Conservation (phyloP, 495 filamentous ascomycete genomes). For the Podospora comata region DNA sequence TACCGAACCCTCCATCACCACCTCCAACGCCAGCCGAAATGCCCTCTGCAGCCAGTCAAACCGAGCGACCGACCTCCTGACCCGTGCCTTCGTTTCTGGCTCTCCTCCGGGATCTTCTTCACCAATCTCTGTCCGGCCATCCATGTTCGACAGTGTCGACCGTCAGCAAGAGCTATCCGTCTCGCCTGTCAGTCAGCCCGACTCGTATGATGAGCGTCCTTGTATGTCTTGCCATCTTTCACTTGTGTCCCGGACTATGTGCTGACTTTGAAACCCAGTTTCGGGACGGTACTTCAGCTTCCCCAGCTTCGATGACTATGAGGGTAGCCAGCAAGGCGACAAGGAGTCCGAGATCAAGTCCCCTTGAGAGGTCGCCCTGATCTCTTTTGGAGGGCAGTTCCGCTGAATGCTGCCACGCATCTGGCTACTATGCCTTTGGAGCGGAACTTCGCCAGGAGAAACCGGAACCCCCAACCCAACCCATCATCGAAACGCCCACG, state of each 20-base stretch:
- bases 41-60: slow-evolving; percentile 45
- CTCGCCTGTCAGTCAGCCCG: slow-evolving; percentile 32
- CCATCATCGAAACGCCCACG: slow-evolving; percentile 15
- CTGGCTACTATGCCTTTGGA: neutral
- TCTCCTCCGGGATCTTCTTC: slow-evolving; percentile 36
- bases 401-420: slow-evolving; percentile 8
- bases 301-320: slow-evolving; percentile 54
- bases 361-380: slow-evolving; percentile 23
- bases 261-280: slow-evolving; percentile 29
- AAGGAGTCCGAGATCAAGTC: slow-evolving; percentile 31
- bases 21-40: slow-evolving; percentile 49
- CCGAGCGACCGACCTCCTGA: slow-evolving; percentile 51
- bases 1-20: slow-evolving; percentile 55
- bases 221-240: slow-evolving; percentile 23
- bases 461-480: slow-evolving; percentile 11
- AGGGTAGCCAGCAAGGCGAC: slow-evolving; percentile 38
- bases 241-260: neutral
- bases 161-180: slow-evolving; percentile 29
- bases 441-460: slow-evolving; percentile 10
- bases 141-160: slow-evolving; percentile 36
- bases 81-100: slow-evolving; percentile 45
- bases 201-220: slow-evolving; percentile 28
- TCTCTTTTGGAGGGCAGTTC: slow-evolving; percentile 10
- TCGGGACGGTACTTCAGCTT: slow-evolving; percentile 55
- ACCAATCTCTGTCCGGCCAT: slow-evolving; percentile 35